A percentile compares a stretch with the other conserved stretches of the same genome.
These are phyloP conservation scores for Simmondsia chinensis DNA, from an alignment of 148 eudicot genomes.

Conservation along the genomic window DNA sequence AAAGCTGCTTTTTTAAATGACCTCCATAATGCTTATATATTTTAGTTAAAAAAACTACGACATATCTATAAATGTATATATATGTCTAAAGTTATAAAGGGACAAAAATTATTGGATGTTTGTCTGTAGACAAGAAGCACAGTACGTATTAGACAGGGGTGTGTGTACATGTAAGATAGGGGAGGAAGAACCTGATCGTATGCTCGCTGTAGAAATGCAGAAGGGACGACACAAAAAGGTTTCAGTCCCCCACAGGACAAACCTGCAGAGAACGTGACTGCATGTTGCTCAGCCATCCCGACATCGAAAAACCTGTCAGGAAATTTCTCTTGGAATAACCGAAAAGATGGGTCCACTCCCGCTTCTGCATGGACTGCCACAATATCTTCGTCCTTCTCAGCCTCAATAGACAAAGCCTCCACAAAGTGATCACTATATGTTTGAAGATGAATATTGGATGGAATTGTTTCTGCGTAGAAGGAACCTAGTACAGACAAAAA, in stretches of 20 bases:
- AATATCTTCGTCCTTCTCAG: slow-evolving; percentile 65
- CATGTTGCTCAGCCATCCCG: slow-evolving; percentile 96
- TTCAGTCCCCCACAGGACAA: slow-evolving; percentile 82
- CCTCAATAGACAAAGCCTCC: slow-evolving; percentile 49
- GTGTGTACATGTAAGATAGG: neutral
- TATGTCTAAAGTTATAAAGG: no score
- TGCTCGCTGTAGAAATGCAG: slow-evolving; percentile 84
- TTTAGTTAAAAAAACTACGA: no score
- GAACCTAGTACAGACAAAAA: slow-evolving; percentile 26
- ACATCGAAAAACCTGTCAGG: slow-evolving; percentile 73
- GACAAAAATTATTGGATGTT: no score
- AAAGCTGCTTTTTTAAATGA: no score
- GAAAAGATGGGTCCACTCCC: slow-evolving; percentile 62
- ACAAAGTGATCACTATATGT: slow-evolving; percentile 63
- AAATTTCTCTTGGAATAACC: slow-evolving; percentile 45
- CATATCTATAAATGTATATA: no score
- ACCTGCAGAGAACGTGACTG: slow-evolving; percentile 95
- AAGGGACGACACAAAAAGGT: slow-evolving; percentile 87
- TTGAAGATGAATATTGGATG: slow-evolving; percentile 26
- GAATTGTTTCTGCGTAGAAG: slow-evolving; percentile 14
- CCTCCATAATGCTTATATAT: no score
- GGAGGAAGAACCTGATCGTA: slow-evolving; percentile 71
- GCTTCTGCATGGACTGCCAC: slow-evolving; percentile 78
- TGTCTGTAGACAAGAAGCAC: no score
- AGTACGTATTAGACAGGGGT: no score